Conservation (phyloP, 2,329 filamentous ascomycete species). For the Fusarium stilboides region DNA sequence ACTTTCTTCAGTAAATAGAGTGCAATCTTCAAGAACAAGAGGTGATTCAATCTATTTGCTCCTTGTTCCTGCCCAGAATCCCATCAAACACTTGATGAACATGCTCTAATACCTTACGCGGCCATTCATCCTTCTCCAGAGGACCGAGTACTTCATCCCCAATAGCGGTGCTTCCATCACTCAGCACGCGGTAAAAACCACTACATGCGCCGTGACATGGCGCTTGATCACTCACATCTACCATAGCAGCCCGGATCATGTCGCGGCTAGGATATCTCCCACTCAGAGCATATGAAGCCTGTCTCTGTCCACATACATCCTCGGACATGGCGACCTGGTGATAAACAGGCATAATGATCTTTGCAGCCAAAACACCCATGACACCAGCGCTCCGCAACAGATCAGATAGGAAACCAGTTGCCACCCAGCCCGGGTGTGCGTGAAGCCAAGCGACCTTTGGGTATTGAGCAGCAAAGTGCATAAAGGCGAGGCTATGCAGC, state of each 20-base stretch:
- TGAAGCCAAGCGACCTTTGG: constrained; percentile 3
- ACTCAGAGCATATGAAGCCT: background rate
- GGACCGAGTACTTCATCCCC: background rate
- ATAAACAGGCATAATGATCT: background rate
- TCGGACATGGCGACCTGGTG: background rate
- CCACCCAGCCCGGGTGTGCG: background rate
- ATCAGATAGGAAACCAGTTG: background rate
- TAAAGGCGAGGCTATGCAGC: constrained; percentile 1
- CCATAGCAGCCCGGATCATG: constrained; percentile 2
- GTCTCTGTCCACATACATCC: background rate
- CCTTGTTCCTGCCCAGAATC: too few species aligned
- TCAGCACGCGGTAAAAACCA: constrained; percentile 5
- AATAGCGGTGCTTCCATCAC: background rate
- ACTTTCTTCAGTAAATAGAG: too few species aligned
- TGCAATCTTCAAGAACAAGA: too few species aligned
- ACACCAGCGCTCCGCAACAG: background rate
- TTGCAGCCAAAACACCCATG: background rate
- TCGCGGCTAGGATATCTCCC: constrained; percentile 3
- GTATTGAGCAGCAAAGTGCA: background rate
- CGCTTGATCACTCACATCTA: background rate
- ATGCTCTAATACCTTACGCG: background rate
- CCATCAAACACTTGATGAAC: background rate
- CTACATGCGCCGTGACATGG: background rate
- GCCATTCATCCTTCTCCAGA: background rate
- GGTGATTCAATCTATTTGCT: too few species aligned